Base-by-base conservation (phyloP, 2,329 filamentous ascomycete genomes). In the Sclerotiophoma versabilis region DNA sequence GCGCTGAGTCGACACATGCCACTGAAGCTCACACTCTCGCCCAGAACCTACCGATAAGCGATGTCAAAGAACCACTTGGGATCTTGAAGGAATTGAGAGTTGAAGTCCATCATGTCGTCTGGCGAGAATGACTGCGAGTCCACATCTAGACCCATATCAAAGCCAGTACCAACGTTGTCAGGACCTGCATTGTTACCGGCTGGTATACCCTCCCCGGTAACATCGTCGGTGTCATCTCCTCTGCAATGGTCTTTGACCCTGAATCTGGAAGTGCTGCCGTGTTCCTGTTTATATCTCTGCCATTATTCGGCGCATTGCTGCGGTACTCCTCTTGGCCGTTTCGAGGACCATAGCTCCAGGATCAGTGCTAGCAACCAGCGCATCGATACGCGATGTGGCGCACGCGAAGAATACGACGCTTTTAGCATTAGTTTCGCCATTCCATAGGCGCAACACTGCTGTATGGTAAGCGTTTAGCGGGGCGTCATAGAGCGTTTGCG, bases 381-480 rank as follows among this genome's bases (percentile, higher is more conserved):
- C 68, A 17, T 72, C 63, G 49, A 72, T 61, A 23, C 65, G 63
- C 1, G 68, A 65, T 11, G 66, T 39, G 1, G 59, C 64, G 34
- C 59, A 65, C 5, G 36, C 38, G 4, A 65, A 23, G 41, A 66
- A 69, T 6, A 65, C 53, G 3, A 45, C 42, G 5, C 64, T 65
- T 52, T 72, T 72, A 4, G 57, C 58, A 30, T 70, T 70, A 10
- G 60, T 63, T 14, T 70, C 67, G 53, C 67, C 69, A n/a, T 60
- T 59, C 9, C 51, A 50, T 4, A 70, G 17, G 6, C 68, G 65
- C 1, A 52, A 36, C 6, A 57, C 29, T 11, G 58, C 43, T 12
- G 25, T 64, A 6, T 46, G 20, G 9, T 53, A 48, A 5, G 62
- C 55, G 3, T 39, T 44, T 9, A 55, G 38, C 0, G 67, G 41